A percentile compares a stretch with the other conserved stretches of the same genome.
Conservation (phyloP, 169 alveolate genomes). For the Cryptosporidium canis region DNA sequence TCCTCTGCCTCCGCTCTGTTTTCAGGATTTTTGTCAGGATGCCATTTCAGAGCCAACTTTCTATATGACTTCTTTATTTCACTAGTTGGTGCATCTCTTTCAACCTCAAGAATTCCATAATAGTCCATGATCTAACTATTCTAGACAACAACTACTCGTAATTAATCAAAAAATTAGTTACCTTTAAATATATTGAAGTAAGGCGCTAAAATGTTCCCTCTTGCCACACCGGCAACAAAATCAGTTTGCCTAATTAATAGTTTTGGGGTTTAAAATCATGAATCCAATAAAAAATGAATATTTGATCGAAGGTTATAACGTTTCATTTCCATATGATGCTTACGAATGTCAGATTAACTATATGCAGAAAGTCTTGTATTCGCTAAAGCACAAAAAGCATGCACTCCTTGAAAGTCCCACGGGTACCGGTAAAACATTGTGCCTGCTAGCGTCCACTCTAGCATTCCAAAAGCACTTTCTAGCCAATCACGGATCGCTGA, state of each 20-base stretch:
- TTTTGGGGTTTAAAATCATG: constrained; percentile 27
- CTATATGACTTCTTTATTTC: constrained; percentile 85
- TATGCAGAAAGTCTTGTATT: constrained; percentile 84
- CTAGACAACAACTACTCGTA: neutral
- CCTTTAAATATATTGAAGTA: neutral
- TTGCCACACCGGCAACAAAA: constrained; percentile 19
- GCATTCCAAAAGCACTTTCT: constrained; percentile 79
- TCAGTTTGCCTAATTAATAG: neutral
- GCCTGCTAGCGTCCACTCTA: constrained; percentile 90
- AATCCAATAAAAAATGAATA: constrained; percentile 35
- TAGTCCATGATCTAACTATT: constrained; percentile 75
- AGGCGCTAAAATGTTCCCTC: constrained; percentile 13
- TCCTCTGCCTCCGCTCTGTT: constrained; percentile 86
- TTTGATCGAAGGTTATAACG: constrained; percentile 71
- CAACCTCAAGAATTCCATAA: constrained; percentile 84
- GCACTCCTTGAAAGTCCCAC: constrained; percentile 96
- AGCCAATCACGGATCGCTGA: constrained; percentile 21
- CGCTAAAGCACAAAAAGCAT: constrained; percentile 81
- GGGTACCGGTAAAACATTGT: constrained; percentile 96
- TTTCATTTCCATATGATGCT: constrained; percentile 89
- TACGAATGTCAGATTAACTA: constrained; percentile 83
- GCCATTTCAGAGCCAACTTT: constrained; percentile 84
- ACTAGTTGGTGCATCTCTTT: constrained; percentile 77
- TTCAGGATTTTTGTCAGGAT: constrained; percentile 87
- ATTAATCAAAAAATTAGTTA: neutral